phyloP scores from a whole-genome alignment of 2,329 filamentous ascomycete genomes.

The Septoria petroselini region DNA sequence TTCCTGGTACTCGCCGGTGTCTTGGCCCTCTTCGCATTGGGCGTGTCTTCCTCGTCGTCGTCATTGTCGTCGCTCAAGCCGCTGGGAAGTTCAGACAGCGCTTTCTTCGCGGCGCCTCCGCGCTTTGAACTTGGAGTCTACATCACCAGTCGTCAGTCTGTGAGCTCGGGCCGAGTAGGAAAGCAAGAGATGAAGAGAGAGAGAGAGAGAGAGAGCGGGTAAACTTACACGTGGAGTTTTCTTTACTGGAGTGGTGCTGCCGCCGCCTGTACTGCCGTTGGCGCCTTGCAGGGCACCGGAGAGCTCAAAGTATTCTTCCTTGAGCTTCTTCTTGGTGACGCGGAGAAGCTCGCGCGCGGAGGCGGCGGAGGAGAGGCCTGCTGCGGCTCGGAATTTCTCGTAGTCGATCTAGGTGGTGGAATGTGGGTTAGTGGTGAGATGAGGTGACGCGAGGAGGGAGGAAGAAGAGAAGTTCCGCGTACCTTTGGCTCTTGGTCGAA shows the following conservation, averaged over 20 bases:
- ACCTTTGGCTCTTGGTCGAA: conserved; percentile 36
- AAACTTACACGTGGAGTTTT: not conserved
- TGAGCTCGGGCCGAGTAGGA: not conserved
- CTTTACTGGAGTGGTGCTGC: conserved; percentile 1
- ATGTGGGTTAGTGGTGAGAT: not conserved
- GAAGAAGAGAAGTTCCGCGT: not conserved
- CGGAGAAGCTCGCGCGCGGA: conserved; percentile 37
- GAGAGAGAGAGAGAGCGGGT: not conserved
- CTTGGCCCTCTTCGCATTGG: conserved; percentile 5
- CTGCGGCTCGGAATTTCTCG: conserved; percentile 33
- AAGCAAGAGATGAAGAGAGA: not conserved
- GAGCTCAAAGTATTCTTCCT: conserved; percentile 30
- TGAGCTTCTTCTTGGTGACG: conserved; percentile 38
- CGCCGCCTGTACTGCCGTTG: not conserved
- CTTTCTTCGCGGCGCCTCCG: conserved; percentile 7
- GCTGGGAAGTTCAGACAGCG: conserved; percentile 1
- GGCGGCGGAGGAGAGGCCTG: conserved; percentile 28
- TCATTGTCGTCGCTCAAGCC: conserved; percentile 11
- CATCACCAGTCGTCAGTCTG: not conserved
- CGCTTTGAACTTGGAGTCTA: conserved; percentile 14
- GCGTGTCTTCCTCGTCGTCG: conserved; percentile 4
- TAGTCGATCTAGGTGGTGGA: conserved; percentile 34
- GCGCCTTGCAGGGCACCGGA: conserved; percentile 7
- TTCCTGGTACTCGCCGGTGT: not conserved
- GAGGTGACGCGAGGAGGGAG: not conserved